phyloP scores from a whole-genome alignment of 805 yeast genomes.

The Lipomyces oligophaga region DNA sequence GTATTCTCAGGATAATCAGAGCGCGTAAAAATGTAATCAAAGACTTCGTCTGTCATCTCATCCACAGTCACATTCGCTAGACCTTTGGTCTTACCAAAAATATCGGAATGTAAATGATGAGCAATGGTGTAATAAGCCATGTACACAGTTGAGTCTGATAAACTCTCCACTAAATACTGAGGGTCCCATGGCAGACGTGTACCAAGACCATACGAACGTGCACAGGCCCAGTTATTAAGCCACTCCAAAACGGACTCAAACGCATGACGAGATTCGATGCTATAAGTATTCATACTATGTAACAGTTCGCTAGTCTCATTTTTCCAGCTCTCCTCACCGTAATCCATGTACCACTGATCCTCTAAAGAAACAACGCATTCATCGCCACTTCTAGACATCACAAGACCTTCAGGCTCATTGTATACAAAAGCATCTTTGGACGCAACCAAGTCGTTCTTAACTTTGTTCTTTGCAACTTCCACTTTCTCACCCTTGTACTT shows the following conservation, averaged over 20 bases:
- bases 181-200: constrained; percentile 96
- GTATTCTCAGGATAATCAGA: constrained; percentile 51
- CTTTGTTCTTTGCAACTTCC: constrained; percentile 84
- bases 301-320: constrained; percentile 75
- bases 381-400: constrained; percentile 93
- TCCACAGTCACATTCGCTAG: constrained; percentile 70
- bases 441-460: constrained; percentile 74
- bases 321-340: constrained; percentile 93
- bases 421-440: constrained; percentile 80
- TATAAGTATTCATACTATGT: constrained; percentile 68
- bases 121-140: constrained; percentile 91
- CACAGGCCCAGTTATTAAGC: constrained; percentile 98
- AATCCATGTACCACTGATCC: constrained; percentile 97
- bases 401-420: constrained; percentile 88
- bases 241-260: constrained; percentile 92
- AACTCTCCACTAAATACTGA: constrained; percentile 84
- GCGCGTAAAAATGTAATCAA: constrained; percentile 82
- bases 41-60: constrained; percentile 87
- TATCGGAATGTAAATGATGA: constrained; percentile 81
- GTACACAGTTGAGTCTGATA: constrained; percentile 93
- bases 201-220: constrained; percentile 95
- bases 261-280: constrained; percentile 80
- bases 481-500: constrained; percentile 84
- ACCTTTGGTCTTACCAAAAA: constrained; percentile 74
- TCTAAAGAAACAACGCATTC: constrained; percentile 94